Evolutionary conservation across 225 moss, liverwort and hornwort species (phyloP).

Genomic region (Straminergon stramineum): DNA sequence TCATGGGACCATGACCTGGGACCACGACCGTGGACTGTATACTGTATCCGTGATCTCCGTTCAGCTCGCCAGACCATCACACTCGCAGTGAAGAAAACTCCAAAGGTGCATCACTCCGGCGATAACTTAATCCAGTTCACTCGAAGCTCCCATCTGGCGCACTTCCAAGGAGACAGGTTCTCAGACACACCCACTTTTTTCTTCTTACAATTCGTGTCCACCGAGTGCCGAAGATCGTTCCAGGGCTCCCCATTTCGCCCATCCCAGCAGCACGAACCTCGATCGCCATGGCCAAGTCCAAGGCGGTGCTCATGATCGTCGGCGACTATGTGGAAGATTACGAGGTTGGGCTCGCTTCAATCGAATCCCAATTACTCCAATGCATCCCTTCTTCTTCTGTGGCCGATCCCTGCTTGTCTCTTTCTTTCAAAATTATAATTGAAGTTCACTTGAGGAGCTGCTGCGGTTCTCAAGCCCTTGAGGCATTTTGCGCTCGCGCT

Average conservation of each 20-base stretch:
- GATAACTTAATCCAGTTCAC: not conserved
- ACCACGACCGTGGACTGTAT: too few relatives aligned
- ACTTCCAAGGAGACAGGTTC: not conserved
- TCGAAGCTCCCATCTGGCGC: not conserved
- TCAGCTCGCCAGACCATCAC: not conserved
- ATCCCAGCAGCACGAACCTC: not conserved
- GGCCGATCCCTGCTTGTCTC: not conserved
- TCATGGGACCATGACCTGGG: too few relatives aligned
- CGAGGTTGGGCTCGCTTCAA: conserved; percentile 34
- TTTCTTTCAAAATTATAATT: not conserved
- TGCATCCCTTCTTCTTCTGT: not conserved
- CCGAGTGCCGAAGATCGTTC: not conserved
- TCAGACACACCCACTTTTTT: not conserved
- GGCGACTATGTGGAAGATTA: conserved; percentile 99
- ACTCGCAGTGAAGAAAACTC: not conserved
- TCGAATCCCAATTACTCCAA: not conserved
- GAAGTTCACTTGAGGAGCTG: not conserved
- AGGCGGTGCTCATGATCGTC: conserved; percentile 69
- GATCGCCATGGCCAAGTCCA: conserved; percentile 42
- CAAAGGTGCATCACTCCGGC: too few relatives aligned
- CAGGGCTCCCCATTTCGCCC: not conserved
- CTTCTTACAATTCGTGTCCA: not conserved
- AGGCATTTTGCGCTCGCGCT: not conserved
- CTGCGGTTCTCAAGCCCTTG: not conserved
- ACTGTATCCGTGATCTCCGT: not conserved